Percentiles rank a stretch among this genome's conserved stretches.
These are phyloP conservation scores for Acanthochlamys bracteata DNA, from an alignment of 106 monocot genomes.

Conservation along the genomic window DNA sequence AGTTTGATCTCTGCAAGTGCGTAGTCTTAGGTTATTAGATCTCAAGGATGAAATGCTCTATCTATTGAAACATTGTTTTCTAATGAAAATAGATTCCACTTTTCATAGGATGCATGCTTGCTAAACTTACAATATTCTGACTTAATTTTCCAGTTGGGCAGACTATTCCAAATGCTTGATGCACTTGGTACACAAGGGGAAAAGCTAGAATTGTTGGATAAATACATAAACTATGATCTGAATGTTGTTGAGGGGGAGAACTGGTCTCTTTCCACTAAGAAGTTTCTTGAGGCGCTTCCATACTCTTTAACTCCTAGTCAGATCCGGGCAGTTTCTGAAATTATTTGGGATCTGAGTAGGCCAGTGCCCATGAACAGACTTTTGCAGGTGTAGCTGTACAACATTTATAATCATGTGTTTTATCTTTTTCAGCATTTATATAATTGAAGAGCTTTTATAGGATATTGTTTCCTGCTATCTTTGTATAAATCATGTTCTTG, in stretches of 20 bases:
- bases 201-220: constrained; percentile 64
- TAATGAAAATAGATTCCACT: too few relatives aligned
- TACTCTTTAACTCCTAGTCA: constrained; percentile 87
- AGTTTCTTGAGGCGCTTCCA: constrained; percentile 66
- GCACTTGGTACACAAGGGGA: constrained; percentile 64
- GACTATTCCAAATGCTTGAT: constrained; percentile 92
- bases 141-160: constrained; percentile 56
- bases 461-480: too few relatives aligned
- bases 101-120: too few relatives aligned
- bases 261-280: constrained; percentile 65
- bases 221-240: constrained; percentile 46
- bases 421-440: constrained; percentile 2
- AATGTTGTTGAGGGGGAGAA: constrained; percentile 43
- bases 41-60: too few relatives aligned
- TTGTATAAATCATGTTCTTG: too few relatives aligned
- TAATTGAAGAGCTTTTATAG: too few relatives aligned
- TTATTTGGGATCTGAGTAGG: constrained; percentile 87
- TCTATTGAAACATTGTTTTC: too few relatives aligned
- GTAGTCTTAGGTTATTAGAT: too few relatives aligned
- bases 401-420: constrained; percentile 1
- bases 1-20: too few relatives aligned
- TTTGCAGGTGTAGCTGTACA: constrained; percentile 51
- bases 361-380: constrained; percentile 97
- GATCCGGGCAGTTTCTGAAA: constrained; percentile 86
- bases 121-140: too few relatives aligned